A percentile compares a stretch with the other conserved stretches of the same genome.
phyloP scores from a whole-genome alignment of 2,329 filamentous ascomycete species.

The Alternaria triticina region DNA sequence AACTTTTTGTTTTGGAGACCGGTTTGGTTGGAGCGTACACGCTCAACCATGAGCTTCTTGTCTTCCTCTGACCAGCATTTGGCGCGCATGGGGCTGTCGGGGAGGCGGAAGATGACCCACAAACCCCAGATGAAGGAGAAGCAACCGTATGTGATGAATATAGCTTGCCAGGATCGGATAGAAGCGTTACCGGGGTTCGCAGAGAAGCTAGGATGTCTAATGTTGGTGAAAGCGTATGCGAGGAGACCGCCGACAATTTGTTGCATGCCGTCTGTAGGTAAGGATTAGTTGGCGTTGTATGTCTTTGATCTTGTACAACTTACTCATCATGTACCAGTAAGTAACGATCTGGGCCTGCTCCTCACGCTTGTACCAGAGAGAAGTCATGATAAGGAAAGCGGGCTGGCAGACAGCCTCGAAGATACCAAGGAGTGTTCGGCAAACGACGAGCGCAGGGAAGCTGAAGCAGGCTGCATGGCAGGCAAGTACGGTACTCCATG shows the following conservation, averaged over 20 bases:
- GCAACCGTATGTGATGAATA: slow-evolving; percentile 71
- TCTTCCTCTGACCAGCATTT: slow-evolving; percentile 72
- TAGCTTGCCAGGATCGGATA: slow-evolving; percentile 70
- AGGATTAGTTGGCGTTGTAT: background rate
- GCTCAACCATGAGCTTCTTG: slow-evolving; percentile 62
- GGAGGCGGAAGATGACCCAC: slow-evolving; percentile 56
- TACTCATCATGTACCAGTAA: slow-evolving; percentile 76
- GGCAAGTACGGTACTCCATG: slow-evolving; percentile 68
- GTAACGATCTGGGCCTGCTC: slow-evolving; percentile 72
- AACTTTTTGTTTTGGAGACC: slow-evolving; percentile 58
- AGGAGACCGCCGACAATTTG: slow-evolving; percentile 75
- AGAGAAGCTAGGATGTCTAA: slow-evolving; percentile 23
- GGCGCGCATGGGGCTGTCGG: slow-evolving; percentile 72
- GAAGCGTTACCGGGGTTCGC: slow-evolving; percentile 47
- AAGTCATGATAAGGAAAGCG: slow-evolving; percentile 69
- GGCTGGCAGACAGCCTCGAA: slow-evolving; percentile 76
- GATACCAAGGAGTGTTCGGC: slow-evolving; percentile 71
- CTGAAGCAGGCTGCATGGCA: slow-evolving; percentile 66
- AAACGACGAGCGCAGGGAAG: slow-evolving; percentile 65
- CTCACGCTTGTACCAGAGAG: slow-evolving; percentile 74
- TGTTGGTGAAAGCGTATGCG: slow-evolving; percentile 56
- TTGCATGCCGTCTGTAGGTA: slow-evolving; percentile 62
- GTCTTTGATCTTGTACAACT: background rate
- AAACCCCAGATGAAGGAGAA: slow-evolving; percentile 69
- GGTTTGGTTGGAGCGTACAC: slow-evolving; percentile 55